Evolutionary conservation across 2,329 filamentous ascomycete genomes (phyloP), one percentile per base, ranked within the genome.

Genomic region (Dactylellina haptotyla): DNA sequence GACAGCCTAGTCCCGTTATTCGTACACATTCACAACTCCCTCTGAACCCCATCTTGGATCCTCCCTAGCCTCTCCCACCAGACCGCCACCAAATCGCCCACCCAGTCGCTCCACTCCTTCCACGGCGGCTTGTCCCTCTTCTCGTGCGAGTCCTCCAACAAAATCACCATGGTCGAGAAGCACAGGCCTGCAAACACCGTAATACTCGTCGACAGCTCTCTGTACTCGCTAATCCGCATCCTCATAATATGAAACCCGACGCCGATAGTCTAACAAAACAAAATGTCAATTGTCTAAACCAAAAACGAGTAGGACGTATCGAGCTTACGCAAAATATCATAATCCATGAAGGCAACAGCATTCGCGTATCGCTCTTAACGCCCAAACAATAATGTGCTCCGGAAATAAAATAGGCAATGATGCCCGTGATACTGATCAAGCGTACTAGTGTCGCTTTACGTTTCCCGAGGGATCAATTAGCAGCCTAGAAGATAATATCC

Each of bases 261-360:
- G 54, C 69, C 66, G 23, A 71, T 58, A 8, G 54, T 54, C 70
- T 69, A 32, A 39, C 9, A 3, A n/a, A 18, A 45, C n/a, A n/a
- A n/a, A n/a, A n/a, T n/a, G n/a, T n/a, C n/a, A n/a, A n/a, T n/a
- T n/a, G n/a, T n/a, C n/a, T n/a, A 16, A 14, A 50, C 61, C 46
- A 54, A 45, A 50, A 34, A 43, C n/a, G 30, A 48, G 34, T n/a
- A 39, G 9, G 16, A 10, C 9, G 16, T 39, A 14, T 41, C 48
- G 39, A 14, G 80, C 84, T 66, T 82, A 91, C 89, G 57, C 88
- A 91, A 59, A 90, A 89, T 76, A 93, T 92, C 75, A 87, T 86
- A 75, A 93, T 88, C 90, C 90, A 93, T 43, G 89, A 90, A 6
- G 90, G 90, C 23, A 93, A 84, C 25, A 93, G 84, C 66, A 92